Evolutionary conservation across 345 rosid genomes (phyloP), one percentile per base, ranked within the genome.

Genomic region (Iberis pinnata): DNA sequence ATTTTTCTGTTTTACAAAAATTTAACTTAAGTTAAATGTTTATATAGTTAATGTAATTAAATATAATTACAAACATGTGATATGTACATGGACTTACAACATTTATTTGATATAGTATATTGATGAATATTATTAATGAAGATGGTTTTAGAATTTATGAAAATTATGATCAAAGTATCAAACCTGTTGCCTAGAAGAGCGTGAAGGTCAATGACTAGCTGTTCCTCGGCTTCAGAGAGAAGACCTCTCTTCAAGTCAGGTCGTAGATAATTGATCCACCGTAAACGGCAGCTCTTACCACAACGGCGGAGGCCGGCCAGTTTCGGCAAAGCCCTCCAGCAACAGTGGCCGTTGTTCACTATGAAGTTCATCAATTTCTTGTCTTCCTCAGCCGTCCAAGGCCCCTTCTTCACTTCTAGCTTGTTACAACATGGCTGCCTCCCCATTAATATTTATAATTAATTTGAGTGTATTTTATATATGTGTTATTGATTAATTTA

Each of bases 231-330:
- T 20, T 75, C 83, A 61, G 61, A 81, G 25, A 84, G 81, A 49
- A 79, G 73, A 43, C 93, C 93, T 17, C 86, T 69, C 61, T 84
- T 84, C 48, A 84, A 60, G 78, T 81, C 88, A 7, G 93, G 88
- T 27, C 88, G 83, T 58, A 84, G 88, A 47, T 84, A 81, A 46
- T 84, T 84, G n/a, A 83, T 84, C 93, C 93, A 84, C 6, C 93
- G 88, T 57, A 84, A 83, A 9, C 92, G 87, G 66, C 92, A 80
- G 11, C 92, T 84, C 68, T 84, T 84, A 43, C 92, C 92, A 19
- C 93, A 81, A 15, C 93, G 83, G 15, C 77, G 75, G 63, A 84
- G 76, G 7, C 83, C 85, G 5, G 93, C 81, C 35, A 84, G 83
- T 67, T 79, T 81, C 0, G 93, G 93, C 8, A 84, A 73, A 6